These are phyloP conservation scores for Thamnidium elegans DNA, from an alignment of 192 early-diverging fungal species.

Conservation along the genomic window DNA sequence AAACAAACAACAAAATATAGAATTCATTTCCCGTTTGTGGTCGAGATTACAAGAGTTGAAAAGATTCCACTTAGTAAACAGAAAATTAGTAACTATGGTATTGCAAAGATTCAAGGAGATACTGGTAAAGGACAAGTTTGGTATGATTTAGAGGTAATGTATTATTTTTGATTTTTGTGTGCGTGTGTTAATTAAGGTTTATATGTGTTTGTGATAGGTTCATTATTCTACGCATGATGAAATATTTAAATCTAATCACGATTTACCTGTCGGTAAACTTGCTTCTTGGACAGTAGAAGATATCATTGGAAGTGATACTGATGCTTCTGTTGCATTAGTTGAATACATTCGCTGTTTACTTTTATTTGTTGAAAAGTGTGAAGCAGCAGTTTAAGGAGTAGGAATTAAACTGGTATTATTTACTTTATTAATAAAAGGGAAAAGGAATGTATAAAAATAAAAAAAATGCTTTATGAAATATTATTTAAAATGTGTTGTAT, in stretches of 20 bases:
- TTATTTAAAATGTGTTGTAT: too few species aligned
- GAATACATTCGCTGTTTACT: slow-evolving; percentile 36
- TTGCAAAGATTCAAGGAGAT: slow-evolving; percentile 25
- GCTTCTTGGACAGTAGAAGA: slow-evolving; percentile 38
- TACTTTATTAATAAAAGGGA: too few species aligned
- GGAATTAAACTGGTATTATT: too few species aligned
- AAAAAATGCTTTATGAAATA: too few species aligned
- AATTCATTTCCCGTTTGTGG: slow-evolving; percentile 42
- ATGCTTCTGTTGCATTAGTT: slow-evolving; percentile 12
- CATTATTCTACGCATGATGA: slow-evolving; percentile 16
- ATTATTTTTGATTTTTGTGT: neutral
- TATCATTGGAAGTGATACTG: slow-evolving; percentile 28
- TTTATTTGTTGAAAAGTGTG: slow-evolving; percentile 33
- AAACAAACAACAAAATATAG: slow-evolving; percentile 31
- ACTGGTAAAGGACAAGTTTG: slow-evolving; percentile 30
- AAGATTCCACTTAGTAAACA: slow-evolving; percentile 27
- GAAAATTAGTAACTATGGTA: slow-evolving; percentile 7
- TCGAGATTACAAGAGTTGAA: slow-evolving; percentile 39
- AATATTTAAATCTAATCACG: slow-evolving; percentile 27
- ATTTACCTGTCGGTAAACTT: slow-evolving; percentile 28
- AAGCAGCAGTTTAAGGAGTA: neutral
- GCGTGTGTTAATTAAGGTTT: neutral
- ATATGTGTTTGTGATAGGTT: slow-evolving; percentile 15
- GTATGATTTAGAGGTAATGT: slow-evolving; percentile 38
- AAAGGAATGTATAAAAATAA: too few species aligned